Conservation (phyloP, 768 basidiomycete species). For the Tricholoma terreum region DNA sequence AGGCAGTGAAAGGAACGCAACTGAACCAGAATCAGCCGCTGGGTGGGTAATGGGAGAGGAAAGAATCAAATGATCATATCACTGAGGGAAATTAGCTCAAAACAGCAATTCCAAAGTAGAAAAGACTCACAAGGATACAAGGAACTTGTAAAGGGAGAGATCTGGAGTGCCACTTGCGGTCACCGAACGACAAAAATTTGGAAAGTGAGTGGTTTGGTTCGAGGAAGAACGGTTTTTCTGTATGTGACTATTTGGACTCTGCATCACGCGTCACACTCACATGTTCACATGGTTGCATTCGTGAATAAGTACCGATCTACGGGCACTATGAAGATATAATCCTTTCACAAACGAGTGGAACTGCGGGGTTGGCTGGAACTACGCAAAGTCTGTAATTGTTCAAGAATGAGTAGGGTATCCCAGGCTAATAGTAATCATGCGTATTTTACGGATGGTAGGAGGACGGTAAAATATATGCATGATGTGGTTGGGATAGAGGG, state of each 20-base stretch:
- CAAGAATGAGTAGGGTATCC: constrained; percentile 19
- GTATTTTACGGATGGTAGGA: constrained; percentile 7
- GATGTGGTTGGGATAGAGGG: constrained; percentile 1
- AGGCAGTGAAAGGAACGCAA: neutral
- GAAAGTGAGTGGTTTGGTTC: no score
- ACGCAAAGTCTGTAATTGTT: constrained; percentile 5
- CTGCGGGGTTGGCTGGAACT: neutral
- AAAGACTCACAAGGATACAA: neutral
- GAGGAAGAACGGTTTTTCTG: no score
- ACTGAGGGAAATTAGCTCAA: neutral
- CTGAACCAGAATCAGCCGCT: no score
- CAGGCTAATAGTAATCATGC: constrained; percentile 14
- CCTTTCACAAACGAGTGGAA: constrained; percentile 9
- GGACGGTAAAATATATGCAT: constrained; percentile 3
- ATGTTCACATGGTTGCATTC: no score
- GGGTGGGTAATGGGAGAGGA: neutral
- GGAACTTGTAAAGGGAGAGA: no score
- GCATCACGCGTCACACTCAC: no score
- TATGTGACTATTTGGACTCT: neutral
- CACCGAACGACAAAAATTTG: no score
- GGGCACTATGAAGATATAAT: constrained; percentile 1
- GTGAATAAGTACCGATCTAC: constrained; percentile 11
- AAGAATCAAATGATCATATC: neutral
- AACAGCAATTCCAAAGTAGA: neutral
- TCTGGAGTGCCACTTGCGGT: no score